A percentile compares a stretch with the other conserved stretches of the same genome.
These are phyloP conservation scores for Amylocystis lapponica DNA, from an alignment of 768 basidiomycete species.

Conservation along the genomic window DNA sequence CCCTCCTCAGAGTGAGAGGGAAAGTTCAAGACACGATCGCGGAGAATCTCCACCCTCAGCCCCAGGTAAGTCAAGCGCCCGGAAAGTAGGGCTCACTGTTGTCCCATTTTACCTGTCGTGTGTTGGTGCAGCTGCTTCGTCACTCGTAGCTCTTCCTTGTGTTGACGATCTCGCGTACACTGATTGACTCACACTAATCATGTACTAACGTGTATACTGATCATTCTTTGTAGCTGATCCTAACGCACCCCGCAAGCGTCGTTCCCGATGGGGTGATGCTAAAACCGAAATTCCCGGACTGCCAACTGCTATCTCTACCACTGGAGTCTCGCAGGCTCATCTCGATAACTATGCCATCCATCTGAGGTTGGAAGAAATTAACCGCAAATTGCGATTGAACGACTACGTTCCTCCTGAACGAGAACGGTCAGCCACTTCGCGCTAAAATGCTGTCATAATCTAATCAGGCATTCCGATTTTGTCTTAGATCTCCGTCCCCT, in stretches of 20 bases:
- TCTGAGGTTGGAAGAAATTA: constrained; percentile 94
- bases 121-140: constrained; percentile 13
- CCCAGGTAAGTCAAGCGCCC: constrained; percentile 83
- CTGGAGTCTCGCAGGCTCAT: constrained; percentile 91
- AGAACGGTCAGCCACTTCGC: constrained; percentile 83
- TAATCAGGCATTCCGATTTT: constrained; percentile 7
- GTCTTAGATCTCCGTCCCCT: constrained; percentile 81
- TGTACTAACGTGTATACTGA: constrained; percentile 52
- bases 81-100: constrained; percentile 10
- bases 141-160: constrained; percentile 6
- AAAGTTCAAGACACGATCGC: constrained; percentile 54
- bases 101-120: constrained; percentile 5
- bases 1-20: constrained; percentile 41
- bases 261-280: constrained; percentile 96
- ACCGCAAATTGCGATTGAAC: constrained; percentile 87
- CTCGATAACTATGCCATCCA: constrained; percentile 98
- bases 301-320: constrained; percentile 89
- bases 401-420: constrained; percentile 95
- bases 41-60: constrained; percentile 57
- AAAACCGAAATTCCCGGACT: constrained; percentile 88
- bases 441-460: too few species aligned
- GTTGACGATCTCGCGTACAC: constrained; percentile 22
- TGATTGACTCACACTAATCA: constrained; percentile 30
- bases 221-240: constrained; percentile 57
- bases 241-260: constrained; percentile 88